phyloP scores from a whole-genome alignment of 2,329 filamentous ascomycete genomes.

The Xylariaceae sp. region DNA sequence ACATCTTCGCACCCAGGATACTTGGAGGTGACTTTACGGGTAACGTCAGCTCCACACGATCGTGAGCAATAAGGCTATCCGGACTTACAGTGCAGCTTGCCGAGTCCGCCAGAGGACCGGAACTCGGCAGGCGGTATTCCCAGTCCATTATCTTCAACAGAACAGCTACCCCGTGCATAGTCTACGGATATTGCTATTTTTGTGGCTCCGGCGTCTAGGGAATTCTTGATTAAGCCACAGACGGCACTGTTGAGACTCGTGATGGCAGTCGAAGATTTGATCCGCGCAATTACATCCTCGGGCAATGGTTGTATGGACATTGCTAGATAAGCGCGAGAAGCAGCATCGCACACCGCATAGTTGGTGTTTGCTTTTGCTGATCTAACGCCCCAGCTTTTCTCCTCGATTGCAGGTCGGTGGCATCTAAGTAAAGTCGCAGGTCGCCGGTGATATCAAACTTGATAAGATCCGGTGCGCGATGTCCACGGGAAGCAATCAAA shows the following conservation, averaged over 20 bases:
- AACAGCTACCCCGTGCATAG: constrained; percentile 68
- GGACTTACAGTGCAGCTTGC: constrained; percentile 63
- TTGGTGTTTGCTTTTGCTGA: background rate
- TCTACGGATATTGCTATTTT: constrained; percentile 68
- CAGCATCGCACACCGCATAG: constrained; percentile 1
- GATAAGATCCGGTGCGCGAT: background rate
- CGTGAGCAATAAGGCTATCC: constrained; percentile 5
- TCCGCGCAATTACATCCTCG: constrained; percentile 64
- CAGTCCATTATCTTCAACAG: constrained; percentile 75
- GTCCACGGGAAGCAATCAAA: background rate
- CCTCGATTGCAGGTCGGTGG: background rate
- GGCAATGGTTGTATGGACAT: constrained; percentile 68
- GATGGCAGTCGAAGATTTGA: constrained; percentile 79
- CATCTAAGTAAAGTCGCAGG: background rate
- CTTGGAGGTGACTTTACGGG: constrained; percentile 68
- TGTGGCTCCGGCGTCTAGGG: constrained; percentile 70
- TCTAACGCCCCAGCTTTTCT: background rate
- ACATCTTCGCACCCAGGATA: constrained; percentile 40
- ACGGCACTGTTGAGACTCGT: constrained; percentile 67
- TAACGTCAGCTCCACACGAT: constrained; percentile 12
- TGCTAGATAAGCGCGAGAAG: constrained; percentile 9
- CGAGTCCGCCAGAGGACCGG: constrained; percentile 60
- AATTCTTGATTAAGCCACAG: constrained; percentile 71
- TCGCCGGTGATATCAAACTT: background rate
- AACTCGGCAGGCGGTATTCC: constrained; percentile 77